Base-by-base conservation (phyloP, 2,329 filamentous ascomycete species). In the Cadophora sp. region DNA sequence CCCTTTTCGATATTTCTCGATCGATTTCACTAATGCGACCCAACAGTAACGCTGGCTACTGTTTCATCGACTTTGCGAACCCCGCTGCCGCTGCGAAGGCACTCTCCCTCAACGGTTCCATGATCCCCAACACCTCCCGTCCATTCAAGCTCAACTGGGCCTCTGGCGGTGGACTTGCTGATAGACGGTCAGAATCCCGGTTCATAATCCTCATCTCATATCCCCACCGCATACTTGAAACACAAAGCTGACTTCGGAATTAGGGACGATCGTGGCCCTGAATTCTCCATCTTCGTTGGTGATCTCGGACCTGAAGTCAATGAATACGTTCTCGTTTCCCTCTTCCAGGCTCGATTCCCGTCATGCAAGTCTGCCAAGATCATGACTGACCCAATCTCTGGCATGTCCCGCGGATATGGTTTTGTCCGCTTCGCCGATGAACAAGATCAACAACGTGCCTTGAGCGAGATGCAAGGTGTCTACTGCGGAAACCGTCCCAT, bases 121-220 rank as follows among this genome's bases (percentile, higher is more conserved):
- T 92, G 58, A 97, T 99, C 73, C 94, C 95, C 55, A 97, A 97
- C 86, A 97, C 94, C 69, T 91, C 91, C 75, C 93, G 96, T 51
- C 91, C 93, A 59, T 99, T 99, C 87, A 98, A 98, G 86, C 89
- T 99, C 68, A 99, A 99, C 87, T 99, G 96, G 96, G 96, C 96
- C 73, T 97, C 94, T 72, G 96, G 96, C 73, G 96, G 96, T 77
- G 96, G 96, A 66, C 87, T 99, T 50, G 93, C 96, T 73, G 96
- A 99, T 80, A 91, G 96, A 79, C 92, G 93, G 92, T 93, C 83
- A 78, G 87, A 74, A 70, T 73, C 72, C 72, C 72, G 67, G 69
- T 75, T 74, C 69, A 75, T 74, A 73, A 72, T 71, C 70, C 72
- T 72, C 53, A 33, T 66, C 55, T 66, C 58, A 62, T 60, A 56